Evolutionary conservation across 2,329 filamentous ascomycete species (phyloP).

Genomic region (Sordariomycetes sp.): DNA sequence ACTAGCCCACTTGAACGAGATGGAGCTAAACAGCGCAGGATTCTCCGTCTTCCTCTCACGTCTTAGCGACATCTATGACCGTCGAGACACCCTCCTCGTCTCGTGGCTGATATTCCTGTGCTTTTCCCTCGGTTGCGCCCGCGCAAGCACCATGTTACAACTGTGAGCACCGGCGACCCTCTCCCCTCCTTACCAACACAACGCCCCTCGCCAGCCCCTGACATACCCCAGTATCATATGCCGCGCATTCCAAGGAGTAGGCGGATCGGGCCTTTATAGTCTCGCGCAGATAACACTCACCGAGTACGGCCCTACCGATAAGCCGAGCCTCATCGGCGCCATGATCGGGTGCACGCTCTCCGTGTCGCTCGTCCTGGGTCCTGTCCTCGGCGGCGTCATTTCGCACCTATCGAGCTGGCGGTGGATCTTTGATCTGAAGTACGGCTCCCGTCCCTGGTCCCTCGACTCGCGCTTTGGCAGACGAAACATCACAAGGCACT

Average conservation of each 20-base stretch:
- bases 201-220: background rate
- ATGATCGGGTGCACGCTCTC: slow-evolving; percentile 42
- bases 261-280: slow-evolving; percentile 48
- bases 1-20: background rate
- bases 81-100: slow-evolving; percentile 30
- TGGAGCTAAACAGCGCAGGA: slow-evolving; percentile 17
- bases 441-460: slow-evolving; percentile 9
- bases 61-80: slow-evolving; percentile 45
- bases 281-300: slow-evolving; percentile 43
- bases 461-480: too few relatives aligned
- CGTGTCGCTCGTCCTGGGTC: slow-evolving; percentile 43
- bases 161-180: slow-evolving; percentile 23
- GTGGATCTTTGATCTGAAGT: slow-evolving; percentile 52
- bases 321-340: slow-evolving; percentile 38
- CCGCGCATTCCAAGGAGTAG: slow-evolving; percentile 45
- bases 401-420: slow-evolving; percentile 40
- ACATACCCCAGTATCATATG: slow-evolving; percentile 33
- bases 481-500: background rate
- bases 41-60: slow-evolving; percentile 45
- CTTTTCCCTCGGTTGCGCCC: slow-evolving; percentile 40
- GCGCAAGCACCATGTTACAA: slow-evolving; percentile 33
- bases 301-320: slow-evolving; percentile 38
- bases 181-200: background rate
- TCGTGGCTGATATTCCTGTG: slow-evolving; percentile 41
- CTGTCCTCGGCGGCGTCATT: slow-evolving; percentile 42